These are phyloP conservation scores for Monilinia laxa DNA, from an alignment of 2,329 filamentous ascomycete species.

Conservation along the genomic window DNA sequence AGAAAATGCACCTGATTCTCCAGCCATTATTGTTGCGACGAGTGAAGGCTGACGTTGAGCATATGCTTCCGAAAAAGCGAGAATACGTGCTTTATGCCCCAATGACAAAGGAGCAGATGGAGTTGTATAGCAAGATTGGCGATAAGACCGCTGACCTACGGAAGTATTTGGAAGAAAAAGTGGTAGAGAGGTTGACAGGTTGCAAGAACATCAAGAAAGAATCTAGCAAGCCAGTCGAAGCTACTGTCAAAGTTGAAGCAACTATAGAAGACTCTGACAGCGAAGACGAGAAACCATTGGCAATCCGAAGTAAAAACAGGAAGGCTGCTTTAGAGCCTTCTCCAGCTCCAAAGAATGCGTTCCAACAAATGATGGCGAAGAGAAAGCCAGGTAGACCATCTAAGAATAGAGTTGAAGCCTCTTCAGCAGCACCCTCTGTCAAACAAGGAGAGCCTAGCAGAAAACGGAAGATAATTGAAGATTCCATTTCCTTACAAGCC, in stretches of 20 bases:
- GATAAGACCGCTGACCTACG: slow-evolving; percentile 61
- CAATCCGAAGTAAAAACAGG: slow-evolving; percentile 29
- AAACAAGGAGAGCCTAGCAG: slow-evolving; percentile 43
- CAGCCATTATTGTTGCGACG: slow-evolving; percentile 87
- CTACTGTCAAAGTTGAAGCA: slow-evolving; percentile 12
- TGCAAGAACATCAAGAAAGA: slow-evolving; percentile 47
- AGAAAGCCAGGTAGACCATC: slow-evolving; percentile 11
- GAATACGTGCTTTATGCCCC: slow-evolving; percentile 96
- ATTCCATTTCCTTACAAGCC: slow-evolving; percentile 46
- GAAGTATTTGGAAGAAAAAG: slow-evolving; percentile 79
- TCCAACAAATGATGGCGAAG: slow-evolving; percentile 45
- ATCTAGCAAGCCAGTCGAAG: slow-evolving; percentile 26
- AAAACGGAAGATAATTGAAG: slow-evolving; percentile 55
- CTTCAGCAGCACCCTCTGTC: not conserved
- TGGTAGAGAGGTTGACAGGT: slow-evolving; percentile 61
- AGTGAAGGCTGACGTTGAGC: slow-evolving; percentile 91
- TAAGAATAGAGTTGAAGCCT: slow-evolving; percentile 13
- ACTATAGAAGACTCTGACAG: slow-evolving; percentile 35
- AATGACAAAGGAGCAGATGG: slow-evolving; percentile 85
- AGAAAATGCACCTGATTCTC: slow-evolving; percentile 88
- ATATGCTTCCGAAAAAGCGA: slow-evolving; percentile 88
- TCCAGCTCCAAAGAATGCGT: slow-evolving; percentile 44
- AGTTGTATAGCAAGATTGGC: slow-evolving; percentile 71
- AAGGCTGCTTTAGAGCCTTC: slow-evolving; percentile 27
- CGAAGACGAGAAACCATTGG: slow-evolving; percentile 37